Conservation (phyloP, 2,329 filamentous ascomycete species). For the Gremmenia infestans region DNA sequence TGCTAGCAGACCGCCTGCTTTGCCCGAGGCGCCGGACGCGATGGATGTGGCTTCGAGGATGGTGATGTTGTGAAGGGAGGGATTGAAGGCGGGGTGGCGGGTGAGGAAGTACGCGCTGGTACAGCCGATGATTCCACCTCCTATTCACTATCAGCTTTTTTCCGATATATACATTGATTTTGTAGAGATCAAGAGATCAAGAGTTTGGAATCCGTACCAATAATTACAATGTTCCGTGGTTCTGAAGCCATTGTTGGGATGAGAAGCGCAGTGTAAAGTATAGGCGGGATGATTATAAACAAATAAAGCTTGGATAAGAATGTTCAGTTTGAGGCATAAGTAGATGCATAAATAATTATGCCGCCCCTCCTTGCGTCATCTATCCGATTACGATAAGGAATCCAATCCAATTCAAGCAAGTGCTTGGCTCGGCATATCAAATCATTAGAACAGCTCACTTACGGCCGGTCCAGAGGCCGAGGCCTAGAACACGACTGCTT, state of each 20-base stretch:
- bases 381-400: background rate
- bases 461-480: background rate
- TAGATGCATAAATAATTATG: background rate
- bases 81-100: constrained; percentile 75
- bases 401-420: background rate
- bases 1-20: constrained; percentile 85
- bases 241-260: constrained; percentile 13
- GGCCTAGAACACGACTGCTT: background rate
- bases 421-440: background rate
- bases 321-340: background rate
- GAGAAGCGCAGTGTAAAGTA: background rate
- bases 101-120: constrained; percentile 90
- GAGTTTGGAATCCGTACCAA: constrained; percentile 20
- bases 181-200: constrained; percentile 61
- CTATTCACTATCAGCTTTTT: constrained; percentile 10
- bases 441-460: background rate
- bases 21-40: constrained; percentile 89
- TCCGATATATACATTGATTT: too few relatives aligned
- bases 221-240: constrained; percentile 30
- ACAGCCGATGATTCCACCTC: constrained; percentile 88
- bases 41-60: constrained; percentile 81
- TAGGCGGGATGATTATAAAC: background rate
- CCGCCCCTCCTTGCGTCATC: background rate
- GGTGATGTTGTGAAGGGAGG: constrained; percentile 69
- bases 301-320: background rate